Base-by-base conservation (phyloP, 495 filamentous ascomycete genomes). In the Daldinia grandis region DNA sequence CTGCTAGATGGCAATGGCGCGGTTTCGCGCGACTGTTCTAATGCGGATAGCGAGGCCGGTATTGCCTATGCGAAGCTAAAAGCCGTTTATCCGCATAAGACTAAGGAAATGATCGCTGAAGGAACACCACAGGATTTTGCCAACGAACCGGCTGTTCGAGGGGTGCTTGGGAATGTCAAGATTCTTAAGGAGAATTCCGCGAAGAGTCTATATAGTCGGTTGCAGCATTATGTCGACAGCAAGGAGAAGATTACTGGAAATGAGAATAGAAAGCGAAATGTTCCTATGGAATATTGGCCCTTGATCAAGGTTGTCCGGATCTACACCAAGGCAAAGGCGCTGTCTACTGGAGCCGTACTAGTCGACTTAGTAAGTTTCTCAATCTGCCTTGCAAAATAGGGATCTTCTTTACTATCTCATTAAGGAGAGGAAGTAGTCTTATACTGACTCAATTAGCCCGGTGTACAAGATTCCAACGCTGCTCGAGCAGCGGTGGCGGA, bases 1-100 rank as follows among this genome's bases (percentile, higher is more conserved):
- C 78, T 91, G 2, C 62, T 84, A 5, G 87, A 88, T 62, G 62
- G 59, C 19, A 74, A 63, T 67, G 78, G 72, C 44, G 65, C 81
- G 10, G 73, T 86, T 0, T 81, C 82, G 4, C 73, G 78, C 25
- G 86, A 88, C 0, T 78, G 73, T 40, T 55, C 72, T 9, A 82
- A 82, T 57, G 71, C 77, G 27, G 83, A 87, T 17, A 81, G 74
- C 9, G 86, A 89, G 12, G 87, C 87, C 4, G 82, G 82, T 8
- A 75, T 91, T 37, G 89, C 89, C 1, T 87, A 85, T 62, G 85
- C 84, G 12, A 92, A 92, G 66, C 83, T 92, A 49, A 86, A 83
- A 58, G 84, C 88, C 4, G 87, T 92, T 0, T 92, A 91, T 72
- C 89, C 89, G 0, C 71, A 78, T 12, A 80, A 84, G 53, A 84